Evolutionary conservation across 2,329 filamentous ascomycete genomes (phyloP), one percentile per base, ranked within the genome.

Genomic region (Rachicladosporium sp.): DNA sequence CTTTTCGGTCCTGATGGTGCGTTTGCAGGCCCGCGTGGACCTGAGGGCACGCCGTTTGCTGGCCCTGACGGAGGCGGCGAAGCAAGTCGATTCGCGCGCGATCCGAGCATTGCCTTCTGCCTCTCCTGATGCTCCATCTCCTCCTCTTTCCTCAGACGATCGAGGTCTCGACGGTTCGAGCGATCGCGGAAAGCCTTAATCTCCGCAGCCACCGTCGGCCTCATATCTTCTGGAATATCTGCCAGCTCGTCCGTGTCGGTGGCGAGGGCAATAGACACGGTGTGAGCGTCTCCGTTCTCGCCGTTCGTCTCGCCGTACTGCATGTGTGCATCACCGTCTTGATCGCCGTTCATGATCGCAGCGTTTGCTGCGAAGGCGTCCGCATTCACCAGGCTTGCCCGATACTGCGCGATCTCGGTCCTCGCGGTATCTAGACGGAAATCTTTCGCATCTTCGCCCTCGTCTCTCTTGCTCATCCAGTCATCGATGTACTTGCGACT

Each of bases 161-260:
- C 91, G 55, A 93, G 66, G 56, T 98, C 91, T 31, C 89, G 74
- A 45, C 82, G 78, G 43, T 79, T 94, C 50, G 89, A 95, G 12
- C 89, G 75, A 49, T 98, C 91, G 48, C 91, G 75, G 67, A 98
- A 98, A 0, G 88, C 84, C 0, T 86, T 80, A 53, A 98, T 98
- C 59, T 98, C 93, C 42, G 81, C 81, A 0, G 91, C 85, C 10
- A 98, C 91, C 0, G 86, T 88, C 57, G 93, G 91, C 15, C 91
- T 80, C 86, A 94, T 93, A 57, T 96, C 91, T 1, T 85, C 81
- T 0, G 91, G 91, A 35, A 98, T 95, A 53, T 98, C 91, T 12
- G 88, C 81, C 33, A 98, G 70, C 55, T 98, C 91, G 55, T 98
- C 93, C 46, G 98, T 91, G 38, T 82, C 55, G 8, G 59, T 52